A percentile compares a stretch with the other conserved stretches of the same genome.
Evolutionary conservation across 164 flowering plant genomes (phyloP).

Genomic region (Brasenia schreberi): DNA sequence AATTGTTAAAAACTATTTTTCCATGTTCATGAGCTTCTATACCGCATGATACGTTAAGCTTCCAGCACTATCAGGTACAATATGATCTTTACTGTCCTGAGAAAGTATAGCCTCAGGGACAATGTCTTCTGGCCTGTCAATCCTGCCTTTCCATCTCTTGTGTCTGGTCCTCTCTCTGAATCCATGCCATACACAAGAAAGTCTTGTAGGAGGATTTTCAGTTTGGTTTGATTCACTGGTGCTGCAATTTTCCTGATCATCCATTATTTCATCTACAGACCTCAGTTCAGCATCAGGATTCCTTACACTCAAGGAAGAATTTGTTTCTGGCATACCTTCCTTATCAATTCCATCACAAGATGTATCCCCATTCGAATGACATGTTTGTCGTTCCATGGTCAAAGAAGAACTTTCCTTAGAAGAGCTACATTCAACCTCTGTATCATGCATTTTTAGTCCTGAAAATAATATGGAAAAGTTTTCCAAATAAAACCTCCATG

Average conservation of each 20-base stretch:
- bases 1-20: not conserved
- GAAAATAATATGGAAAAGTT: not conserved
- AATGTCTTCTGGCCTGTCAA: constrained; percentile 23
- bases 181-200: constrained; percentile 5
- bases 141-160: constrained; percentile 90
- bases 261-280: constrained; percentile 29
- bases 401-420: constrained; percentile 21
- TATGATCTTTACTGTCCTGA: not conserved
- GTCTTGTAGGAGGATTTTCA: constrained; percentile 19
- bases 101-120: constrained; percentile 8
- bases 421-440: constrained; percentile 28
- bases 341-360: constrained; percentile 18
- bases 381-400: constrained; percentile 25
- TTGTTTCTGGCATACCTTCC: constrained; percentile 25
- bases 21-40: not conserved
- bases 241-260: constrained; percentile 63
- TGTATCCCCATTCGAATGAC: constrained; percentile 44
- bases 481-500: not conserved
- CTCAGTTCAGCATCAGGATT: constrained; percentile 44
- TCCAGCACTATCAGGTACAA: not conserved
- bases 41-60: not conserved
- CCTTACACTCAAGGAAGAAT: constrained; percentile 21
- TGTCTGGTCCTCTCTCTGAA: constrained; percentile 52
- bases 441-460: not conserved
- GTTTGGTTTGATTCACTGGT: constrained; percentile 47